These are phyloP conservation scores for Penicillium pancosmium DNA, from an alignment of 495 filamentous ascomycete genomes.

Conservation along the genomic window DNA sequence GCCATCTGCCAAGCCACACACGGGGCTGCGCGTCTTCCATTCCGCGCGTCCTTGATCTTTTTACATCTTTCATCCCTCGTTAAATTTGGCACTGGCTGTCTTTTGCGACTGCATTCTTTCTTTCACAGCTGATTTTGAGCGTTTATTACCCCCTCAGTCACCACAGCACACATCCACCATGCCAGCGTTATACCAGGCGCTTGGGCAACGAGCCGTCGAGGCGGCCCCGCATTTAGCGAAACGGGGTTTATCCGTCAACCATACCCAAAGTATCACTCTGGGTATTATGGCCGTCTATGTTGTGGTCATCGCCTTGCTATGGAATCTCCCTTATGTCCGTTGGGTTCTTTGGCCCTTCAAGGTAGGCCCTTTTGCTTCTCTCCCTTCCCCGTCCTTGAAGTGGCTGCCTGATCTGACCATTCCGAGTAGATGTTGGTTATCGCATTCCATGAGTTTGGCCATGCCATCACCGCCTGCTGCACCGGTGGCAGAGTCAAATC, in stretches of 20 bases:
- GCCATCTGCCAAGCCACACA: background rate
- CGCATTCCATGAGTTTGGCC: slow-evolving; percentile 81
- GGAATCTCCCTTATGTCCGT: slow-evolving; percentile 77
- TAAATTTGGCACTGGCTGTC: background rate
- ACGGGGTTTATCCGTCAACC: slow-evolving; percentile 65
- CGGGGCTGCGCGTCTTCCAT: background rate
- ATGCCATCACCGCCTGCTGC: slow-evolving; percentile 71
- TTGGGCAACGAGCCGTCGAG: slow-evolving; percentile 29
- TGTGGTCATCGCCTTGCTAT: slow-evolving; percentile 72
- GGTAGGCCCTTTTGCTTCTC: slow-evolving; percentile 37
- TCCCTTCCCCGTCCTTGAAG: background rate
- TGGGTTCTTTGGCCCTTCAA: slow-evolving; percentile 84
- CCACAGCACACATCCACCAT: slow-evolving; percentile 16
- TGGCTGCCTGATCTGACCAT: slow-evolving; percentile 6
- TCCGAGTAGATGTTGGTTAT: slow-evolving; percentile 74
- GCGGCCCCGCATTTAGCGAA: slow-evolving; percentile 34
- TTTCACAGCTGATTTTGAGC: background rate
- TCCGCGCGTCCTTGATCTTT: slow-evolving; percentile 1
- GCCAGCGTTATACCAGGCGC: slow-evolving; percentile 34
- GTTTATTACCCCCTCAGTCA: background rate
- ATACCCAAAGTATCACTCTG: slow-evolving; percentile 73
- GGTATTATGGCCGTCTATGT: slow-evolving; percentile 71
- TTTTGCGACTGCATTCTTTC: background rate
- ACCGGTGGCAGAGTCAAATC: slow-evolving; percentile 74
- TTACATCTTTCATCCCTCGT: background rate